These are phyloP conservation scores for Pachysandra terminalis DNA, from an alignment of 164 flowering plant species.

Conservation along the genomic window DNA sequence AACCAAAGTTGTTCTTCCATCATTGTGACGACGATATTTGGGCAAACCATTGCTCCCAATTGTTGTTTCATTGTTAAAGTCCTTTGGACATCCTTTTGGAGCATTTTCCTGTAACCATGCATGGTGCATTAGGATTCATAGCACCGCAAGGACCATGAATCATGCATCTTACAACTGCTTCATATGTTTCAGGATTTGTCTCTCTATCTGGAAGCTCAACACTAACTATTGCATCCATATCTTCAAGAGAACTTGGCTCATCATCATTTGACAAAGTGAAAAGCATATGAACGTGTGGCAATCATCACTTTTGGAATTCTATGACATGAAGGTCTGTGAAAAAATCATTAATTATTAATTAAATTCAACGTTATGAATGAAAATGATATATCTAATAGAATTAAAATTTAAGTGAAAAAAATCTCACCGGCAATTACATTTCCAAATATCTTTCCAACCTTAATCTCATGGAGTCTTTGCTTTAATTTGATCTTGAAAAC, in stretches of 20 bases:
- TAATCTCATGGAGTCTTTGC: neutral
- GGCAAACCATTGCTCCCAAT: neutral
- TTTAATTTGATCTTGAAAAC: neutral
- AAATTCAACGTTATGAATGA: too few species aligned
- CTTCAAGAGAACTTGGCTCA: neutral
- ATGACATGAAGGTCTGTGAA: neutral
- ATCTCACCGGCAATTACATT: neutral
- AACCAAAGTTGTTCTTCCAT: neutral
- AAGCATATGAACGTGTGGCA: neutral
- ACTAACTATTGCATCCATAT: neutral
- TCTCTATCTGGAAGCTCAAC: neutral
- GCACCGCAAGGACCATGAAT: conserved; percentile 1
- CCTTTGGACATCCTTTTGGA: neutral
- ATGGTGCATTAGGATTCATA: neutral
- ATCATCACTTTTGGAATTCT: neutral
- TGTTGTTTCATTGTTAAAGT: neutral
- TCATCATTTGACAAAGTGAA: neutral
- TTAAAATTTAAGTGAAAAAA: too few species aligned
- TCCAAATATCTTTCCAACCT: neutral
- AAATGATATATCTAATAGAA: too few species aligned
- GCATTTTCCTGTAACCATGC: neutral
- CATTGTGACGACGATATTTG: neutral
- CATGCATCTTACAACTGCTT: neutral
- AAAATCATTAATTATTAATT: too few species aligned
- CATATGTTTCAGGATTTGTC: neutral